Percentiles rank a stretch among this genome's conserved stretches.
Conservation (phyloP, 352 stramenopile species). For the Pythium guiyangense region DNA sequence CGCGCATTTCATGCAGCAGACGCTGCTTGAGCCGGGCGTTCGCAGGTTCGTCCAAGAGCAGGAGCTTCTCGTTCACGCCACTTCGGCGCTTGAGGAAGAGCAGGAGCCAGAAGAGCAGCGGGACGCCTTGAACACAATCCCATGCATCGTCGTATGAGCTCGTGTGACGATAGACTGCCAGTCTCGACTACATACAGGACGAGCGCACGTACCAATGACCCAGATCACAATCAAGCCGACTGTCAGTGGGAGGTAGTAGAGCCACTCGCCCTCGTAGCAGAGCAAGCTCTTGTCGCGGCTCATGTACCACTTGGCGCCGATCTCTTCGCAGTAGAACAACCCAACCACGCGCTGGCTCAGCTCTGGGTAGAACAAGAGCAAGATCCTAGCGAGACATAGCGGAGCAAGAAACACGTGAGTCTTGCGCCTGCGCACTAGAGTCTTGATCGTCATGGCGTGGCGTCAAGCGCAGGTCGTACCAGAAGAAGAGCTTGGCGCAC, state of each 20-base stretch:
- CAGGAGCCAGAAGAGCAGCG: slow-evolving; percentile 67
- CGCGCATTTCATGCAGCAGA: slow-evolving; percentile 39
- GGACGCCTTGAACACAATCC: slow-evolving; percentile 30
- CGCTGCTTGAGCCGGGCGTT: slow-evolving; percentile 37
- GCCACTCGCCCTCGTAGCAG: slow-evolving; percentile 52
- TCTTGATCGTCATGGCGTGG: no score
- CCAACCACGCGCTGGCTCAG: slow-evolving; percentile 63
- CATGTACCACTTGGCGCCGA: slow-evolving; percentile 57
- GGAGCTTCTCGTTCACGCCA: slow-evolving; percentile 43
- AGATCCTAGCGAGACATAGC: slow-evolving; percentile 27
- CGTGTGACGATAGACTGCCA: neutral
- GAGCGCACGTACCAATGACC: slow-evolving; percentile 40
- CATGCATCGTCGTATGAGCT: neutral
- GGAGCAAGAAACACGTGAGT: neutral
- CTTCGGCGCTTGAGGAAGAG: slow-evolving; percentile 43
- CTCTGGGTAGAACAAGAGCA: slow-evolving; percentile 69
- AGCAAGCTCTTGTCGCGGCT: slow-evolving; percentile 51
- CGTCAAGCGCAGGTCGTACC: no score
- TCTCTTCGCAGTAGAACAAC: slow-evolving; percentile 75
- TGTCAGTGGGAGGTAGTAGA: slow-evolving; percentile 53
- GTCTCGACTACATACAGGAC: neutral
- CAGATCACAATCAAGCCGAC: slow-evolving; percentile 41
- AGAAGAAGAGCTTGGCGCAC: slow-evolving; percentile 75
- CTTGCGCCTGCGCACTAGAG: no score
- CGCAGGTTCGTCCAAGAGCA: slow-evolving; percentile 36